Evolutionary conservation across 148 eudicot genomes (phyloP), one percentile per base, ranked within the genome.

Genomic region (Polygonum aviculare): DNA sequence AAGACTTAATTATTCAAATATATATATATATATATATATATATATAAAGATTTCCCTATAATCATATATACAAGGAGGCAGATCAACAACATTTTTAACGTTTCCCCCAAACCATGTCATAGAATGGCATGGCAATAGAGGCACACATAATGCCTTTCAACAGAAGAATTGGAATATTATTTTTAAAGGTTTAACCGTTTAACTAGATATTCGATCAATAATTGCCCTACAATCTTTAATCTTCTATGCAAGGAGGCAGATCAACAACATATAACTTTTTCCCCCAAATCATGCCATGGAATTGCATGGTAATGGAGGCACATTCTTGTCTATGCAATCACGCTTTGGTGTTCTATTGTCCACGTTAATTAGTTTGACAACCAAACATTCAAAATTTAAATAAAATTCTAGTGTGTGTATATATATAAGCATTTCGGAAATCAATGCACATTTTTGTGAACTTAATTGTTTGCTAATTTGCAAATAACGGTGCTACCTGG

Each of bases 251-350:
- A 60, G 35, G 59, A 52, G 15, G 7, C 59, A 52, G 7, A 21
- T 36, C 67, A 60, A 60, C 67, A 60, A 26, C 31, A 26, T 26
- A n/a, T 2, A 50, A 14, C 4, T 18, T 50, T 50, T 26, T 7
- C 26, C 38, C 38, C 26, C 35, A 4, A 26, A 60, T 21, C 26
- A 19, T 60, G 67, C 26, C 67, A 60, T 22, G 3, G 36, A 10
- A 60, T 22, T 60, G 67, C 67, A 60, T 60, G 67, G 14, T 60
- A 60, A 60, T 60, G 67, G 36, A 60, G 67, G 15, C 67, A 60
- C 67, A 60, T 26, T 12, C 15, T 60, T 60, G 67, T 60, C 67
- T 26, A 60, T 60, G 67, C 35, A 60, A 60, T 19, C 67, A 60
- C 67, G 12, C 67, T 26, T 22, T 60, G 33, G 26, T 26, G 36